Percentiles rank a stretch among this genome's conserved stretches.
Conservation (phyloP, 2,329 filamentous ascomycete genomes). For the Diaporthe destruens region DNA sequence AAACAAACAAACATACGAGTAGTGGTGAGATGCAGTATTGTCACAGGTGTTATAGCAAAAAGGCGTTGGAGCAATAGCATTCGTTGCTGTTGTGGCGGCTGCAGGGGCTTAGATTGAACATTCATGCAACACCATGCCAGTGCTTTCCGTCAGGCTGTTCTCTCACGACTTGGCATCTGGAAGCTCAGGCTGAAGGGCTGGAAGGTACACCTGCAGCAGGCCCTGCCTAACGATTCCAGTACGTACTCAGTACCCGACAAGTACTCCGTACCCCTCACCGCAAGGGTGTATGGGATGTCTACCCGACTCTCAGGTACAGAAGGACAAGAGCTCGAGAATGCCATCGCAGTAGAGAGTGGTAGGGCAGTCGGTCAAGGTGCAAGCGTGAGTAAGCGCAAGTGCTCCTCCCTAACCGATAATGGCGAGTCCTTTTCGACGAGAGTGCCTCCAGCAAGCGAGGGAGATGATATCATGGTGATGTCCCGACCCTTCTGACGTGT, state of each 20-base stretch:
- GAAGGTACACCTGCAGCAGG: background rate
- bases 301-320: background rate
- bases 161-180: background rate
- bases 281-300: background rate
- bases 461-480: conserved; percentile 34
- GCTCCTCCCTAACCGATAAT: background rate
- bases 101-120: conserved; percentile 27
- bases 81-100: background rate
- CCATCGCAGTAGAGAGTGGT: background rate
- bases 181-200: conserved; percentile 13
- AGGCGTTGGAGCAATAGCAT: conserved; percentile 6
- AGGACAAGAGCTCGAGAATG: background rate
- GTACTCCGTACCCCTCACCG: background rate
- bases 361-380: no score
- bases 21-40: background rate
- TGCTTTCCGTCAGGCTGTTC: background rate
- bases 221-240: background rate
- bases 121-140: conserved; percentile 14
- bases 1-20: conserved; percentile 33
- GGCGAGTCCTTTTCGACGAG: conserved; percentile 1
- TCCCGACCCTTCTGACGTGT: conserved; percentile 28
- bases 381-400: conserved; percentile 11
- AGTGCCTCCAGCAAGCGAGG: background rate
- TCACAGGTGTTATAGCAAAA: background rate
- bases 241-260: background rate